Conservation (phyloP, 495 filamentous ascomycete species). For the Halenospora varia region DNA sequence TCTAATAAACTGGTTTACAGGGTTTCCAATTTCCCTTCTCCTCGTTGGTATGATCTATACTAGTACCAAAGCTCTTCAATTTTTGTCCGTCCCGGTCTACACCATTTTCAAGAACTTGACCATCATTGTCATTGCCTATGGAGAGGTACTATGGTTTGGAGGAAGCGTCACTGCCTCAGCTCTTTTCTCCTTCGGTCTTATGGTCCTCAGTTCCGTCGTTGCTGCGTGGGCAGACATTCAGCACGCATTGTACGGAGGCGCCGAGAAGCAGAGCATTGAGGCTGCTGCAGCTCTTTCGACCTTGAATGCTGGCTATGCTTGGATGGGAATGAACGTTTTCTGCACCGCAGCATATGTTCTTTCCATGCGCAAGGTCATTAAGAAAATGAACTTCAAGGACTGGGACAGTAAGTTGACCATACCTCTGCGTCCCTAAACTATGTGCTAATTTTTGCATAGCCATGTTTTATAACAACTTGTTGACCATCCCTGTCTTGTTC, state of each 20-base stretch:
- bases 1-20: constrained; percentile 44
- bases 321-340: constrained; percentile 98
- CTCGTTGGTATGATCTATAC: constrained; percentile 99
- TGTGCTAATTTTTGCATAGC: constrained; percentile 45
- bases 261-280: constrained; percentile 39
- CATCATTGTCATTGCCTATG: constrained; percentile 97
- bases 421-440: constrained; percentile 27
- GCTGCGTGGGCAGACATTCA: constrained; percentile 98
- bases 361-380: constrained; percentile 96
- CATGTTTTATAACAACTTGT: constrained; percentile 99
- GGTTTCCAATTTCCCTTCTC: constrained; percentile 96
- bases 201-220: constrained; percentile 93
- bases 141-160: constrained; percentile 98
- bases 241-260: constrained; percentile 65
- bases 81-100: constrained; percentile 95
- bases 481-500: constrained; percentile 91
- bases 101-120: constrained; percentile 99
- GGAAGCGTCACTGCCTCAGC: constrained; percentile 85
- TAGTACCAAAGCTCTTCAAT: constrained; percentile 92
- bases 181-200: constrained; percentile 93
- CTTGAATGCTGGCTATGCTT: constrained; percentile 92
- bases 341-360: constrained; percentile 89
- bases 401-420: constrained; percentile 79
- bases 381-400: constrained; percentile 99
- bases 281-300: constrained; percentile 77